phyloP scores from a whole-genome alignment of 139 green algal genomes.

The Micromonas pusilla region DNA sequence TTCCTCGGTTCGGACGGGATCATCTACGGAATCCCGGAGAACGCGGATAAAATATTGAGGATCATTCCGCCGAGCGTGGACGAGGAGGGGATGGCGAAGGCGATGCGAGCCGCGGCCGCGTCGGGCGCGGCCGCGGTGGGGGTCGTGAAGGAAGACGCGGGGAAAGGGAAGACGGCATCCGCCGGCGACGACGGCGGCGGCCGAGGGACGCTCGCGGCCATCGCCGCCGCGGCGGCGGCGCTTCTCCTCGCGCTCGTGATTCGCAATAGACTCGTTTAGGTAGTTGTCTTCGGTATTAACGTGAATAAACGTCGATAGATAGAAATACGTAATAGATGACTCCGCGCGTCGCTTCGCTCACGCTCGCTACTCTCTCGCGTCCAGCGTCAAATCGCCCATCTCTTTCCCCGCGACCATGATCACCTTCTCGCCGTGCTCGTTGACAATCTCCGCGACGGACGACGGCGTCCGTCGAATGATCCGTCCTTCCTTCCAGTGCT shows the following conservation, averaged over 20 bases:
- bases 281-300: too few species aligned
- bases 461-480: background rate
- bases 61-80: constrained; percentile 22
- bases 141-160: background rate
- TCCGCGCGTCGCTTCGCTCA: too few species aligned
- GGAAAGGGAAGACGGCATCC: background rate
- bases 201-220: too few species aligned
- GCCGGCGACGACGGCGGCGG: too few species aligned
- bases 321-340: too few species aligned
- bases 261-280: too few species aligned
- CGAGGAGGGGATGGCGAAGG: constrained; percentile 12
- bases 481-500: background rate
- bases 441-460: background rate
- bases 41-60: constrained; percentile 21
- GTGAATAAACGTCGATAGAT: too few species aligned
- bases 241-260: too few species aligned
- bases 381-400: too few species aligned
- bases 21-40: constrained; percentile 32
- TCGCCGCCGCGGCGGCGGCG: background rate
- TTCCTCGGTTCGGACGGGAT: constrained; percentile 20
- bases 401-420: too few species aligned
- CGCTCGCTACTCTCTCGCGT: too few species aligned
- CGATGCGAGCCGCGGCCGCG: background rate
- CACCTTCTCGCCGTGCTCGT: background rate
- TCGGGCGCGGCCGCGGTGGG: background rate